Conservation (phyloP, 1,284 basidiomycete species). For the Ustilago cynodontis region DNA sequence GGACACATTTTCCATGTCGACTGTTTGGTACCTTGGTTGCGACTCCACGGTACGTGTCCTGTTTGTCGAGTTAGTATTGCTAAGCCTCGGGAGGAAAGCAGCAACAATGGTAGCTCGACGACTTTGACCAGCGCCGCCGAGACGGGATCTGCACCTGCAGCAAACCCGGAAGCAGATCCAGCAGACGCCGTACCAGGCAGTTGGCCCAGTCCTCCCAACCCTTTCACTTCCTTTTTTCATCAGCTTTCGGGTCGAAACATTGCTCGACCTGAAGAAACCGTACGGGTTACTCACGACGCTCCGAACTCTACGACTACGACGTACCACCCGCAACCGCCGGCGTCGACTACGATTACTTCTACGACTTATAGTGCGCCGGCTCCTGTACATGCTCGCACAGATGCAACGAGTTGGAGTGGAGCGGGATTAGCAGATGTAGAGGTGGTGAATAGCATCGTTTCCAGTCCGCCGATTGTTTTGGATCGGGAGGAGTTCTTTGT, state of each 20-base stretch:
- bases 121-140: neutral
- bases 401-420: neutral
- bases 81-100: slow-evolving; percentile 23
- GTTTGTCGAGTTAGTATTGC: slow-evolving; percentile 57
- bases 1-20: slow-evolving; percentile 60
- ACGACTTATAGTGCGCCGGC: slow-evolving; percentile 21
- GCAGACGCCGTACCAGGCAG: slow-evolving; percentile 10
- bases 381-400: neutral
- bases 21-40: slow-evolving; percentile 64
- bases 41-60: slow-evolving; percentile 60
- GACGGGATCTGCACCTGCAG: neutral
- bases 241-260: neutral
- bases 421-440: neutral
- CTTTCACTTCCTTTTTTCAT: slow-evolving; percentile 23
- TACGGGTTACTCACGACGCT: slow-evolving; percentile 10
- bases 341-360: slow-evolving; percentile 35
- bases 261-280: slow-evolving; percentile 2
- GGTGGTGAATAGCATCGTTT: slow-evolving; percentile 38
- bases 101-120: neutral
- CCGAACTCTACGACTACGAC: slow-evolving; percentile 12
- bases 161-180: neutral
- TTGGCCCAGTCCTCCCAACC: slow-evolving; percentile 36
- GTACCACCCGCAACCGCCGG: slow-evolving; percentile 24
- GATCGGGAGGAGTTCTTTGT: slow-evolving; percentile 38
- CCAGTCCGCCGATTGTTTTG: slow-evolving; percentile 41